Evolutionary conservation across 225 moss, liverwort and hornwort genomes (phyloP), one percentile per base, ranked within the genome.

Genomic region (Marchantia polymorpha): DNA sequence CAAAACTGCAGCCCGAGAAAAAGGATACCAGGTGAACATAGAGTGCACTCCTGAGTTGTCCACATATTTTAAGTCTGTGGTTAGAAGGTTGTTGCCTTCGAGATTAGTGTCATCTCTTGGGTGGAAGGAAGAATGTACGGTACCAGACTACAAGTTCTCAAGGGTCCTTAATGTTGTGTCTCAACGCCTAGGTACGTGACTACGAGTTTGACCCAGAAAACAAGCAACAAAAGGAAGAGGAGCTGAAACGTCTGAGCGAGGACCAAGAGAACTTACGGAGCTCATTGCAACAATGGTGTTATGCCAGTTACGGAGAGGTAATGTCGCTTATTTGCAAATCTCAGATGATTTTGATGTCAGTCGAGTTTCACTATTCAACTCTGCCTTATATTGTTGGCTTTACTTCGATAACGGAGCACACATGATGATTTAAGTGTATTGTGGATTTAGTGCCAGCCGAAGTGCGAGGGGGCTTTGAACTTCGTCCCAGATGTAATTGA

Each of bases 241-340:
- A 92, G 66, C 84, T 90, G 77, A 85, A 75, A 8, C 90, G 84
- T 66, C 87, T 99, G 58, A 83, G 85, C 64, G 90, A 84, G 49
- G 93, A 95, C 70, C 95, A 92, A 84, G 89, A 85, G 31, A 87
- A 81, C 52, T 85, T 99, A 84, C 90, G 93, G 58, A 89, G 85
- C 72, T 85, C 93, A 25, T 88, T 99, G 76, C 93, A 90, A 86
- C 93, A 93, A 73, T 99, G 94, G 95, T 99, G 99, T 81, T 91
- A 95, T 79, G 92, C 93, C 79, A 95, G 90, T 74, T 99, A 93
- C 82, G 99, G 95, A 81, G 99, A 99, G 90, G 96, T 94, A 85
- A 63, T 25, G 48, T 46, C 26, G 46, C 47, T 26, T 56, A 56
- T 27, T 39, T 39, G 39, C 39, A 39, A 39, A 39, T 39, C 1